Evolutionary conservation across 202 grass and related monocot species (phyloP), one percentile per base, ranked within the genome.

Genomic region (Panicum virgatum): DNA sequence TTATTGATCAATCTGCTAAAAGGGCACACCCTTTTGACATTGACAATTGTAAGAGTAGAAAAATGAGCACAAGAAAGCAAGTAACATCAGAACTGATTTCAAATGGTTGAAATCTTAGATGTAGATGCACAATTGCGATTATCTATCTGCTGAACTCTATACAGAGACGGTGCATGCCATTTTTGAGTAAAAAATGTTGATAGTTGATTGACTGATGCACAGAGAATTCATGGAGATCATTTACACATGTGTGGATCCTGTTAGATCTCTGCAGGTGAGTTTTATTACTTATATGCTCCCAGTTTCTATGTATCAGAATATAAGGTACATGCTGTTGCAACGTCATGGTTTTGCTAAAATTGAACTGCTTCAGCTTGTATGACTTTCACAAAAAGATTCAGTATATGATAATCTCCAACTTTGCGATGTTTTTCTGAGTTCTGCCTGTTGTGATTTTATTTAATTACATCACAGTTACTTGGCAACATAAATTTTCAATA

Each of bases 11-110:
- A 68, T 68, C 79, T 79, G 44, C 70, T 69, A 69, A 32, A 51
- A 86, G 61, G 56, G 74, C 29, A 27, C 25, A 20, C 44, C 39
- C 62, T 76, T 87, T 30, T 80, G 76, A 72, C 16, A 73, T 69
- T n/a, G 59, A 60, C 25, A 66, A 79, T 53, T 66, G n/a, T 62
- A 78, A 34, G 48, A 45, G 23, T 66, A 58, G 62, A 62, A 51
- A 69, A 90, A 83, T 9, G 42, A 54, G 39, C 71, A 75, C 30
- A 52, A 66, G 57, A 84, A 80, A 66, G 20, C 34, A 75, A 84
- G 62, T 39, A 71, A 54, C 54, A 75, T n/a, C 46, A 39, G 38
- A 62, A 73, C 20, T 25, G 32, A 60, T 57, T 82, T 87, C 51
- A 83, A 59, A 10, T 84, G n/a, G 29, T 46, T 82, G 40, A 85